Evolutionary conservation across 2,329 filamentous ascomycete species (phyloP).

Genomic region (Dryadomyces quercus-mongolicae): DNA sequence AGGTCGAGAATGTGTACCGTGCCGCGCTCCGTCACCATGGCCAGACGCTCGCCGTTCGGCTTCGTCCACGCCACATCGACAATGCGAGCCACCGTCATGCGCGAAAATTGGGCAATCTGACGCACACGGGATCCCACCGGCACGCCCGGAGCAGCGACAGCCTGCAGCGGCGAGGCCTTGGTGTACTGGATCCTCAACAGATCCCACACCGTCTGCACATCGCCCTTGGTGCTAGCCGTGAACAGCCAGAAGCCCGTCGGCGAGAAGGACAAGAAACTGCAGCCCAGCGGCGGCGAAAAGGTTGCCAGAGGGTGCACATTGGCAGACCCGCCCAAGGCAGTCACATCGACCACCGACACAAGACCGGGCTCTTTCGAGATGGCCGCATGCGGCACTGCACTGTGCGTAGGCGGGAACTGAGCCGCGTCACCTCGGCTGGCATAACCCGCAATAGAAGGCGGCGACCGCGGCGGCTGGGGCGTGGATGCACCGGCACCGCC

Average conservation of each 20-base stretch:
- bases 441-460: slow-evolving; percentile 16
- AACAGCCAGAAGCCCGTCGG: slow-evolving; percentile 63
- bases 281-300: slow-evolving; percentile 60
- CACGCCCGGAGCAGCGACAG: slow-evolving; percentile 25
- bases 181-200: slow-evolving; percentile 54
- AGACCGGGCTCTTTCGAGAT: slow-evolving; percentile 56
- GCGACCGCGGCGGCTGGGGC: slow-evolving; percentile 31
- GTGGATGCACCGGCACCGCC: slow-evolving; percentile 26
- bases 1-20: slow-evolving; percentile 89
- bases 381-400: slow-evolving; percentile 38
- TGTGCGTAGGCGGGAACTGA: slow-evolving; percentile 68
- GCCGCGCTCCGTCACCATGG: slow-evolving; percentile 87
- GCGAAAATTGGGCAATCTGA: slow-evolving; percentile 77
- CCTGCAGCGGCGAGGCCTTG: slow-evolving; percentile 47
- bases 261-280: slow-evolving; percentile 70
- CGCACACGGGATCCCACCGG: slow-evolving; percentile 54
- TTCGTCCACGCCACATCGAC: slow-evolving; percentile 82
- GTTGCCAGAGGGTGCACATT: slow-evolving; percentile 54
- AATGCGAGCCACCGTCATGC: slow-evolving; percentile 84
- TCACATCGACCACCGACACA: slow-evolving; percentile 63
- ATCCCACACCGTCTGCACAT: slow-evolving; percentile 74
- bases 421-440: slow-evolving; percentile 30
- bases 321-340: slow-evolving; percentile 39
- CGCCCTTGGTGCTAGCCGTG: slow-evolving; percentile 73
- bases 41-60: slow-evolving; percentile 69